A percentile compares a stretch with the other conserved stretches of the same genome.
Conservation (phyloP, 169 alveolate genomes). For the Perkinsus chesapeaki region DNA sequence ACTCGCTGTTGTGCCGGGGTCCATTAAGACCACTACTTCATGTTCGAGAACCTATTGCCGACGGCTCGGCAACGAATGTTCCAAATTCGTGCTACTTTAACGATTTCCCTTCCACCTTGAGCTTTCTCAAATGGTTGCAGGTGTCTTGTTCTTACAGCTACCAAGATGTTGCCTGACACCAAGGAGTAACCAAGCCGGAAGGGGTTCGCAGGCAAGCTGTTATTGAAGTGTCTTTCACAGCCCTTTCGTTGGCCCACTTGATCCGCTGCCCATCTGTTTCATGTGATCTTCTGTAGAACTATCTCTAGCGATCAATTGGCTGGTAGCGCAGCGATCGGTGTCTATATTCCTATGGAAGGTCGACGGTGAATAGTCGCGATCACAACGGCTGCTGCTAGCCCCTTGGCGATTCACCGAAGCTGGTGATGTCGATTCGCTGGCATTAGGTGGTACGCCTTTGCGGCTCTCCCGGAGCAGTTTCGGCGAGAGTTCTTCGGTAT, state of each 20-base stretch:
- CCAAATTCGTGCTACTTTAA: not conserved
- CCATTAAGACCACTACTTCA: constrained; percentile 17
- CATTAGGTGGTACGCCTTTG: not conserved
- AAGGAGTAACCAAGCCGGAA: too few relatives aligned
- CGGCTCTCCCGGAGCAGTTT: not conserved
- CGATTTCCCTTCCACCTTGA: not conserved
- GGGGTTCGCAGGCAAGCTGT: too few relatives aligned
- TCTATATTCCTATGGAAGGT: not conserved
- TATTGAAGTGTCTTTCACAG: constrained; percentile 29
- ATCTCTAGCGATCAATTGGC: not conserved
- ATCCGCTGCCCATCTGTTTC: constrained; percentile 28
- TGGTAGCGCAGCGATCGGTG: not conserved
- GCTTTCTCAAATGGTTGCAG: not conserved
- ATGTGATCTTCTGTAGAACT: constrained; percentile 16
- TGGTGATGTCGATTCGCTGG: not conserved
- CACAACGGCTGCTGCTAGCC: not conserved
- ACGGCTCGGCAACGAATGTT: not conserved
- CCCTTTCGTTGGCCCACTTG: constrained; percentile 26
- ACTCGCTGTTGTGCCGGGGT: constrained; percentile 33
- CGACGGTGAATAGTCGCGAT: not conserved
- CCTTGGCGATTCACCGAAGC: not conserved
- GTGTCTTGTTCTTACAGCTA: constrained; percentile 18
- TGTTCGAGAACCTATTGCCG: not conserved
- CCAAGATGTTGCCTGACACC: constrained; percentile 25
- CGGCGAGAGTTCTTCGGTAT: not conserved